These are phyloP conservation scores for Agrocybe praecox DNA, from an alignment of 768 basidiomycete genomes.

Conservation along the genomic window DNA sequence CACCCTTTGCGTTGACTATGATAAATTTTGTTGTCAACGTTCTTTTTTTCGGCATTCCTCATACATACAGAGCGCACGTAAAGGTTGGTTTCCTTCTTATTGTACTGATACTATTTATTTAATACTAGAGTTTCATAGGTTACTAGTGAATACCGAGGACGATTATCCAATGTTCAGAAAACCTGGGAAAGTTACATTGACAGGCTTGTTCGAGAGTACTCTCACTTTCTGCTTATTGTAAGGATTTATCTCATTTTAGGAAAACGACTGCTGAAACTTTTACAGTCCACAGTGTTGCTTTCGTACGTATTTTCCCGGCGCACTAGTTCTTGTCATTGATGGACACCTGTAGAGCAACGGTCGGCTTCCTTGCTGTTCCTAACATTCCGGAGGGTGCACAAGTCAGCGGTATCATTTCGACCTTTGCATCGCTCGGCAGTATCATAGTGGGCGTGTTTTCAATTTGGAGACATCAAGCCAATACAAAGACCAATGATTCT, in stretches of 20 bases:
- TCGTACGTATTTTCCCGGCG: conserved; percentile 35
- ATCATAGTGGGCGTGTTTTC: conserved; percentile 58
- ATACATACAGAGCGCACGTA: conserved; percentile 51
- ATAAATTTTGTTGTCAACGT: conserved; percentile 40
- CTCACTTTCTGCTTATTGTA: conserved; percentile 58
- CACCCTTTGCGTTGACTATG: conserved; percentile 26
- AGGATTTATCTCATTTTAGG: conserved; percentile 17
- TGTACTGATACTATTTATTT: neutral
- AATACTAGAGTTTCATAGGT: conserved; percentile 22
- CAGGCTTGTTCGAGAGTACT: conserved; percentile 55
- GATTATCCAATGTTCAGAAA: conserved; percentile 46
- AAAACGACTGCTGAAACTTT: neutral
- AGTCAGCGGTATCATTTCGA: conserved; percentile 44
- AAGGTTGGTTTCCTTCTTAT: conserved; percentile 24
- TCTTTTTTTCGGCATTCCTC: conserved; percentile 55
- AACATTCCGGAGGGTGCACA: conserved; percentile 36
- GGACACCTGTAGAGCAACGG: conserved; percentile 41
- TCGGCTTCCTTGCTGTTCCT: conserved; percentile 48
- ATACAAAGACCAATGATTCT: conserved; percentile 44
- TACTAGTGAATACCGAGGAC: conserved; percentile 51
- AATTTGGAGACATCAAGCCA: conserved; percentile 57
- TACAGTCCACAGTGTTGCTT: conserved; percentile 53
- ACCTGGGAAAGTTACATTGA: conserved; percentile 54
- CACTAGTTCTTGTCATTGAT: conserved; percentile 1
- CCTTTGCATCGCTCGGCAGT: conserved; percentile 54